Conservation (phyloP, 2,329 filamentous ascomycete species). For the Aspergillus glaucus region DNA sequence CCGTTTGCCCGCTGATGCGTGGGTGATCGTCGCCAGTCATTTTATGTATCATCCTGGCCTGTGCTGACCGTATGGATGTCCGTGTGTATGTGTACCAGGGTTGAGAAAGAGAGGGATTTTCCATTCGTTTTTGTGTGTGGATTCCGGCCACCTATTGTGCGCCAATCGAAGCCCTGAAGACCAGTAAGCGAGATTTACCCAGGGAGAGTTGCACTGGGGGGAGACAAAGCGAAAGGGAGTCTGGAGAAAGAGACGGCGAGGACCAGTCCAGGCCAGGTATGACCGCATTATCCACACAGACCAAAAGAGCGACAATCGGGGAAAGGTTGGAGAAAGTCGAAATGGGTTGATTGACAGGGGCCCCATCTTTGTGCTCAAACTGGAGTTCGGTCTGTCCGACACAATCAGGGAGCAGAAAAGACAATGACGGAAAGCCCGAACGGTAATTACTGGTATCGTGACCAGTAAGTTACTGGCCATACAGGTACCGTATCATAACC, state of each 20-base stretch:
- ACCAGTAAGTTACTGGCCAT: background rate
- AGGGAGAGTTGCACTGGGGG: background rate
- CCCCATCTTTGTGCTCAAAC: conserved; percentile 1
- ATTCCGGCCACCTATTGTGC: background rate
- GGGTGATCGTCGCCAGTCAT: conserved; percentile 22
- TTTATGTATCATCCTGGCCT: conserved; percentile 6
- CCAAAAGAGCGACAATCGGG: background rate
- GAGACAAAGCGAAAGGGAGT: conserved; percentile 4
- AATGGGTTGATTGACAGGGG: conserved; percentile 10
- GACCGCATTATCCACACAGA: conserved; percentile 1
- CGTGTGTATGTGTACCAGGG: background rate
- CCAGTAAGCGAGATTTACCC: background rate
- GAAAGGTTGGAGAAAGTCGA: background rate
- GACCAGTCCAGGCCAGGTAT: conserved; percentile 23
- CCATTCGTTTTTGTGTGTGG: background rate
- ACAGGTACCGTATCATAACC: conserved; percentile 20
- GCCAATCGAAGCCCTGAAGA: background rate
- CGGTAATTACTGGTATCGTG: conserved; percentile 15
- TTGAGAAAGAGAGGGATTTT: background rate
- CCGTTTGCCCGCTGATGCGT: conserved; percentile 12
- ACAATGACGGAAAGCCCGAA: conserved; percentile 8
- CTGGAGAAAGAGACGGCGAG: conserved; percentile 31
- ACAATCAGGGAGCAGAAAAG: conserved; percentile 5
- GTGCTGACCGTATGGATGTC: background rate
- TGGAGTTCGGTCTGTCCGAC: conserved; percentile 9